phyloP scores from a whole-genome alignment of 2,329 filamentous ascomycete genomes.

The Cryphonectria japonica region DNA sequence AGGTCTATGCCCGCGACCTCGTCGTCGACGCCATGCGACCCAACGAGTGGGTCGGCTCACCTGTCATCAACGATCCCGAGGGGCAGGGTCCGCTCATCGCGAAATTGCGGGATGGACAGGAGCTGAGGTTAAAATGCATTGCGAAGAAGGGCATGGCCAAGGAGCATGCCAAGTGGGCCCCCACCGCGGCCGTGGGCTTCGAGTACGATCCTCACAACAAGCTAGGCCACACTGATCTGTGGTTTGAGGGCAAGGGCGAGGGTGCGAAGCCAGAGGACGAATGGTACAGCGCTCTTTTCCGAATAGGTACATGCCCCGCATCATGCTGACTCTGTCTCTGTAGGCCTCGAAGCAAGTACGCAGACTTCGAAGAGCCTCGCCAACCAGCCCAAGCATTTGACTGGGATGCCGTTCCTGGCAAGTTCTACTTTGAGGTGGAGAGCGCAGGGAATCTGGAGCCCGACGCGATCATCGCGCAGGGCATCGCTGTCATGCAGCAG shows the following conservation, averaged over 20 bases:
- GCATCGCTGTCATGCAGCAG: conserved; percentile 84
- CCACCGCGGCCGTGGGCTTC: conserved; percentile 89
- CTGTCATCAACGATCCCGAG: conserved; percentile 82
- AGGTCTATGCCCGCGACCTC: conserved; percentile 89
- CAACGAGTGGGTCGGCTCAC: conserved; percentile 76
- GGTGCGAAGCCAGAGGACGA: conserved; percentile 63
- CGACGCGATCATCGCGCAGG: conserved; percentile 84
- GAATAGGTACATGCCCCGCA: conserved; percentile 1
- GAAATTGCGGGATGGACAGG: conserved; percentile 88
- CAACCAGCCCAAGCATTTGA: conserved; percentile 87
- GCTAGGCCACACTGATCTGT: conserved; percentile 86
- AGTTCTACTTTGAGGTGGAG: conserved; percentile 95
- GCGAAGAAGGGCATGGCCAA: conserved; percentile 99
- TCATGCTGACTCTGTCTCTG: conserved; percentile 34
- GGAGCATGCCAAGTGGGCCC: conserved; percentile 98
- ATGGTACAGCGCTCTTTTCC: conserved; percentile 63
- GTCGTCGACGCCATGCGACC: conserved; percentile 71
- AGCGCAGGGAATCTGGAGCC: conserved; percentile 85
- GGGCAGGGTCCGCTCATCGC: conserved; percentile 83
- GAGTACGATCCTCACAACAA: conserved; percentile 99
- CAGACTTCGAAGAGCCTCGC: conserved; percentile 76
- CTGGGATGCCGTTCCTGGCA: conserved; percentile 81
- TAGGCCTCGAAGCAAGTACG: conserved; percentile 82
- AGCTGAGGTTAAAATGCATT: conserved; percentile 86
- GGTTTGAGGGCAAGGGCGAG: conserved; percentile 69